These are phyloP conservation scores for Parietaria judaica DNA, from an alignment of 306 rosid genomes.

Conservation along the genomic window DNA sequence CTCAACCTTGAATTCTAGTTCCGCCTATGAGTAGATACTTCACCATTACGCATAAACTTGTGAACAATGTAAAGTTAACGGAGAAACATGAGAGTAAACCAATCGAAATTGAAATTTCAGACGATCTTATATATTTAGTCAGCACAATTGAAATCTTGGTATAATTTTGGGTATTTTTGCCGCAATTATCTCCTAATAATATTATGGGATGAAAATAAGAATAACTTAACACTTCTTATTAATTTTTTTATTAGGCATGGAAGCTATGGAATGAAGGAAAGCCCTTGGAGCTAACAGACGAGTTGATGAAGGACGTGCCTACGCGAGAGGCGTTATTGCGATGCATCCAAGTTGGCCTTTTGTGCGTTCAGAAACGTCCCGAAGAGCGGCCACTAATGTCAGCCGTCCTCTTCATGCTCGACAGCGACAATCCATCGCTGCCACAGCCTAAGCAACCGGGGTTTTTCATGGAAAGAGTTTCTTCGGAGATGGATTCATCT, in stretches of 20 bases:
- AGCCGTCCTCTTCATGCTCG: constrained; percentile 35
- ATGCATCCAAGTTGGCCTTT: constrained; percentile 21
- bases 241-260: constrained; percentile 36
- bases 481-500: constrained; percentile 2
- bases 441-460: constrained; percentile 21
- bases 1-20: too few species aligned
- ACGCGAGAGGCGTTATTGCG: constrained; percentile 34
- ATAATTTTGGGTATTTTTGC: too few species aligned
- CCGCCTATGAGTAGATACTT: too few species aligned
- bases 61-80: too few species aligned
- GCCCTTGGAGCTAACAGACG: constrained; percentile 41
- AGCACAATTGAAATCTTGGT: too few species aligned
- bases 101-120: too few species aligned
- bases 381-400: constrained; percentile 30
- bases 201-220: too few species aligned
- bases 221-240: too few species aligned
- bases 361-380: constrained; percentile 27
- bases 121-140: too few species aligned
- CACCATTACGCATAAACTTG: too few species aligned
- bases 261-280: constrained; percentile 46
- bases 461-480: constrained; percentile 18
- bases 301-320: constrained; percentile 22
- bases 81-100: too few species aligned
- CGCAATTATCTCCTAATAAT: too few species aligned
- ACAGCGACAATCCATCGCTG: constrained; percentile 26